Percentiles rank a stretch among this genome's conserved stretches.
These are phyloP conservation scores for Saturnispora sekii DNA, from an alignment of 805 yeast genomes.

Conservation along the genomic window DNA sequence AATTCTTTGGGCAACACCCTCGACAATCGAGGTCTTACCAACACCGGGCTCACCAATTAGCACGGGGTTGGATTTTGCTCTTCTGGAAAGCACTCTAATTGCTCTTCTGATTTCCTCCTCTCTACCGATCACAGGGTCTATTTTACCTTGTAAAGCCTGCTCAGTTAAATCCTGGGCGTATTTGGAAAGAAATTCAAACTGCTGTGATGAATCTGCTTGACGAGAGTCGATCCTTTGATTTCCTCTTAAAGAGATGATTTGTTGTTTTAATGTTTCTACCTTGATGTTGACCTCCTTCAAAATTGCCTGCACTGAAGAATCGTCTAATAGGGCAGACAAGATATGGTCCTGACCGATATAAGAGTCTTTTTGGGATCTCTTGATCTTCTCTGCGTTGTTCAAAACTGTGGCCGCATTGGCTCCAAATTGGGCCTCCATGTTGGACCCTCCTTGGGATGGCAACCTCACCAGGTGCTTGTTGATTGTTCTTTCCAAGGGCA, in stretches of 20 bases:
- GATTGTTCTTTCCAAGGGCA: conserved; percentile 64
- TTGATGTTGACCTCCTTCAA: conserved; percentile 66
- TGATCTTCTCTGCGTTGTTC: conserved; percentile 65
- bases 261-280: conserved; percentile 63
- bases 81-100: conserved; percentile 89
- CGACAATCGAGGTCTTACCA: conserved; percentile 96
- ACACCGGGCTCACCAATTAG: conserved; percentile 99
- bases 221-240: conserved; percentile 86
- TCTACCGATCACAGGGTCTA: conserved; percentile 97
- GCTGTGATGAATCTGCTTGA: conserved; percentile 82
- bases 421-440: conserved; percentile 67
- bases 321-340: conserved; percentile 75
- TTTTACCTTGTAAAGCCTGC: conserved; percentile 84
- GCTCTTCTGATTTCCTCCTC: conserved; percentile 97
- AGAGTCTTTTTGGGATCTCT: conserved; percentile 80
- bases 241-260: conserved; percentile 76
- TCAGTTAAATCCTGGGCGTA: conserved; percentile 93
- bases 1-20: conserved; percentile 97
- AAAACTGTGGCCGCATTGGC: conserved; percentile 70
- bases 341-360: conserved; percentile 93
- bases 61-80: conserved; percentile 95
- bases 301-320: conserved; percentile 54
- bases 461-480: conserved; percentile 74
- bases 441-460: conserved; percentile 87
- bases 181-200: conserved; percentile 74